These are phyloP conservation scores for Fraxinus cuspidata DNA, from an alignment of 257 asterid species.

Conservation along the genomic window DNA sequence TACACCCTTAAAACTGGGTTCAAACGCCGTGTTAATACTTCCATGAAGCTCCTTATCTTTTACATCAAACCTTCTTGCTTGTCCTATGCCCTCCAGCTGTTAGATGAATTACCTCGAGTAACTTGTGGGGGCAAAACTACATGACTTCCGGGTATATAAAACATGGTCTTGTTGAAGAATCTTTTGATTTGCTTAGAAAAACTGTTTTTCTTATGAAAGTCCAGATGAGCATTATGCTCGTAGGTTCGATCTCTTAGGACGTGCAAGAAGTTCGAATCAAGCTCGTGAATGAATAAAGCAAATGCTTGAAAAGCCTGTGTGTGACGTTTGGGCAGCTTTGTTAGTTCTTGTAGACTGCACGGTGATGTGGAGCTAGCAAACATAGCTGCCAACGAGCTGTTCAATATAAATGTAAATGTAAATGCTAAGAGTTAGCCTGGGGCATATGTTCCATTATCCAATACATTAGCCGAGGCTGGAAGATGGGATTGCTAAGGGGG, in stretches of 20 bases:
- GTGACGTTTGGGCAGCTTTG: conserved; percentile 51
- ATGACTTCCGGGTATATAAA: conserved; percentile 44
- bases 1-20: conserved; percentile 44
- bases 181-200: conserved; percentile 36
- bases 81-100: conserved; percentile 36
- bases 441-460: conserved; percentile 67
- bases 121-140: conserved; percentile 43
- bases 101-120: conserved; percentile 44
- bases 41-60: conserved; percentile 40
- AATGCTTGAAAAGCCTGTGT: conserved; percentile 43
- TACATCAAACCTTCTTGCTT: conserved; percentile 34
- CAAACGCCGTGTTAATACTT: conserved; percentile 33
- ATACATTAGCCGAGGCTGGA: conserved; percentile 30
- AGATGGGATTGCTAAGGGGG: too few species aligned
- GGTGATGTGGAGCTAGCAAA: conserved; percentile 79
- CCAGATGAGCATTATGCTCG: conserved; percentile 48
- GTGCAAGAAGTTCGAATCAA: conserved; percentile 40
- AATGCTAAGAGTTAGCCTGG: conserved; percentile 55
- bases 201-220: conserved; percentile 32
- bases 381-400: conserved; percentile 75
- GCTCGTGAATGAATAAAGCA: conserved; percentile 38
- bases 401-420: conserved; percentile 26
- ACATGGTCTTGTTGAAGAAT: conserved; percentile 30
- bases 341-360: conserved; percentile 46
- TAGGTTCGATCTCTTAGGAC: conserved; percentile 51